Evolutionary conservation across 768 basidiomycete genomes (phyloP).

Genomic region (Mycena albidolilacea): DNA sequence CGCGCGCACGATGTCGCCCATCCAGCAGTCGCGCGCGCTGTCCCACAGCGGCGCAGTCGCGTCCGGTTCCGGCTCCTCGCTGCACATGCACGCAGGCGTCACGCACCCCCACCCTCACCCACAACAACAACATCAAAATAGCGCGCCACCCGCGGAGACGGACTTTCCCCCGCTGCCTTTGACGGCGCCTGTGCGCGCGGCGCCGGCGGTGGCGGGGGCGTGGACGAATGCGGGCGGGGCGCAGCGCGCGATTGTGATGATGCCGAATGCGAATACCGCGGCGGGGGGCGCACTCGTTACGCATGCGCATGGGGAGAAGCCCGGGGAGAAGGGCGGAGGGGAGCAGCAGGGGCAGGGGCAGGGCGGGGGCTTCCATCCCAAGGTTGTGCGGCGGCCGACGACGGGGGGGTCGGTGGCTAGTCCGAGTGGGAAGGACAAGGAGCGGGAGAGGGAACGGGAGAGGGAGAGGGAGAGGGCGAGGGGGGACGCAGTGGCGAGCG

Average conservation of each 20-base stretch:
- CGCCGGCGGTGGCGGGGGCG: conserved; percentile 72
- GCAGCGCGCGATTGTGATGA: conserved; percentile 64
- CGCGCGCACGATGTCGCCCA: conserved; percentile 59
- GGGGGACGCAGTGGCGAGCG: conserved; percentile 29
- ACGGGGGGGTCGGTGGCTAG: conserved; percentile 10
- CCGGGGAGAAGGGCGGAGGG: background rate
- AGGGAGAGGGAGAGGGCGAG: conserved; percentile 24
- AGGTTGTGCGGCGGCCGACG: conserved; percentile 33
- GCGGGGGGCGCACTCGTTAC: conserved; percentile 43
- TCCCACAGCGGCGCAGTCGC: background rate
- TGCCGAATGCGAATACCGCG: conserved; percentile 41
- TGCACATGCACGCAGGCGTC: background rate
- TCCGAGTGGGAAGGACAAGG: conserved; percentile 17
- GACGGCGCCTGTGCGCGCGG: conserved; percentile 53
- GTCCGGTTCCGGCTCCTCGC: background rate
- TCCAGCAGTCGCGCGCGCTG: conserved; percentile 54
- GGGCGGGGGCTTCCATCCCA: conserved; percentile 11
- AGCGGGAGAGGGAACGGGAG: conserved; percentile 23
- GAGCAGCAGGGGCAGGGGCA: background rate
- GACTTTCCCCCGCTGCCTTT: conserved; percentile 78
- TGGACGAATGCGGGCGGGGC: conserved; percentile 75
- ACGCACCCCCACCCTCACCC: conserved; percentile 48
- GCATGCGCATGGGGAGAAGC: conserved; percentile 14
- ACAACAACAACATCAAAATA: background rate
- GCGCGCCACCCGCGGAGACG: conserved; percentile 52